Evolutionary conservation across 768 basidiomycete genomes (phyloP), one percentile per base, ranked within the genome.

Genomic region (Boletus sp.): DNA sequence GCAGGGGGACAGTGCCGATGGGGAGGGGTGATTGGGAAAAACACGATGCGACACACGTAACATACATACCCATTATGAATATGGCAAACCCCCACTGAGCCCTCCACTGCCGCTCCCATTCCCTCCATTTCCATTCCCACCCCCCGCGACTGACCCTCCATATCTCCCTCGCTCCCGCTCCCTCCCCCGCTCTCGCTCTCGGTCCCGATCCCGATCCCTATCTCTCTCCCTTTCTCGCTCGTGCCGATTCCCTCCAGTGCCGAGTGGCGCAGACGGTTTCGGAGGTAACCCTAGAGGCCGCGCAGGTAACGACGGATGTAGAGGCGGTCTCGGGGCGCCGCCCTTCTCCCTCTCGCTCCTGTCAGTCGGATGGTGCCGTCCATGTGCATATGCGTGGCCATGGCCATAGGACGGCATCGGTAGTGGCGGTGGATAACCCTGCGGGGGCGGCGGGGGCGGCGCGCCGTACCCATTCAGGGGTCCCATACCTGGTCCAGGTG

Each of bases 31-130:
- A 47, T 19, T 32, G 11, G 17, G 0, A 25, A 39, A 34, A 30
- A 23, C 17, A 7, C 6, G 7, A 37, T 7, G 7, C 21, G 23
- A 32, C 42, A 43, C 43, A 49, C 54, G 47, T 23, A 54, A 25
- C 23, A 25, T 25, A 25, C 23, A 25, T 25, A 25, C 23, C 23
- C 42, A 35, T 43, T 62, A 71, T 47, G 70, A 70, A 29, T 71
- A 71, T 7, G 70, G 68, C n/a, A 69, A 53, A 14, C 59, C 68
- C 7, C 60, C 67, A 23, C 53, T 58, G 37, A 60, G 53, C 21
- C 63, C 55, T 17, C 56, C 59, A 23, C 47, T 44, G 2, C 49
- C 47, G 9, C 48, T 45, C 7, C 45, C 60, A 14, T 40, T 53
- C 21, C 44, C 53, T 34, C 54, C 62, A 2, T 38, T 39, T 7